Evolutionary conservation across 169 alveolate species (phyloP).

Genomic region (Eimeria praecox): DNA sequence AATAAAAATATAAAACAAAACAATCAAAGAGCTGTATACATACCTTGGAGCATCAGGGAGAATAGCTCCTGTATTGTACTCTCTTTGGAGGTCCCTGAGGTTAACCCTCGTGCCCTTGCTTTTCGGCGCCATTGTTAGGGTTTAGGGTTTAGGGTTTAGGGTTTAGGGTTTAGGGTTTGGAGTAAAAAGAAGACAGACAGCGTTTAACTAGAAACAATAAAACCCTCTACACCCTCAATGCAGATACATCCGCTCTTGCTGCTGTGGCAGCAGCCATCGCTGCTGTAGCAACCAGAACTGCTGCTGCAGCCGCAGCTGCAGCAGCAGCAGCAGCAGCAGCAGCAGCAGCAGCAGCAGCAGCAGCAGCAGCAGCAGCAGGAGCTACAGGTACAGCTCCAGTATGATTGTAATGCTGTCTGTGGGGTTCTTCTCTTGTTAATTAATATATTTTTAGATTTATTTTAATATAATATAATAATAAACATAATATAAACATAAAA

Average conservation of each 20-base stretch:
- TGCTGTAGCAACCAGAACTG: neutral
- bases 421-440: neutral
- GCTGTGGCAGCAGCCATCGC: slow-evolving; percentile 8
- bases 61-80: neutral
- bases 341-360: slow-evolving; percentile 51
- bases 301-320: neutral
- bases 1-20: neutral
- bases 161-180: slow-evolving; percentile 12
- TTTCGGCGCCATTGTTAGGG: slow-evolving; percentile 59
- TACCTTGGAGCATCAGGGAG: slow-evolving; percentile 43
- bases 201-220: neutral
- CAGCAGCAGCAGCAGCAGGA: slow-evolving; percentile 23
- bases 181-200: neutral
- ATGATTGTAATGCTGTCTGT: neutral
- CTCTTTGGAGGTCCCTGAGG: slow-evolving; percentile 54
- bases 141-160: slow-evolving; percentile 53
- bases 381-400: neutral
- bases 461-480: neutral
- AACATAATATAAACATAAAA: too few relatives aligned
- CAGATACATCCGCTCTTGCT: too few relatives aligned
- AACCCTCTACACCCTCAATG: neutral
- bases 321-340: slow-evolving; percentile 26
- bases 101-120: slow-evolving; percentile 59
- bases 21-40: neutral
- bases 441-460: neutral